phyloP scores from a whole-genome alignment of 371 early-diverging fungal species.

The Rhizomucor pusillus region DNA sequence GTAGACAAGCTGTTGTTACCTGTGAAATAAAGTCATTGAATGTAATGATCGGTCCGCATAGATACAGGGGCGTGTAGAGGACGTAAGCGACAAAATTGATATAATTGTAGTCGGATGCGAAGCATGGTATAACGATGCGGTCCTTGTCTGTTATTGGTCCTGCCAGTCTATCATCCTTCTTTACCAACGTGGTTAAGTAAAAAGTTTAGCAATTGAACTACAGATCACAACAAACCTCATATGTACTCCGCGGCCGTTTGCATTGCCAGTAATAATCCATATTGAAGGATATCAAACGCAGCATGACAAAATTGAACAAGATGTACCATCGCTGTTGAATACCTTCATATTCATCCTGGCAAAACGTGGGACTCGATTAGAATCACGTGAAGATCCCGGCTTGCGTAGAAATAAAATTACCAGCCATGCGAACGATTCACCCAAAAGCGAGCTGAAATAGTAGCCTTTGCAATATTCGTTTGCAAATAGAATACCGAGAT shows the following conservation, averaged over 20 bases:
- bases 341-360: constrained; percentile 60
- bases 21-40: constrained; percentile 90
- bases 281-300: constrained; percentile 87
- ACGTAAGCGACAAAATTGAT: constrained; percentile 76
- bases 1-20: constrained; percentile 29
- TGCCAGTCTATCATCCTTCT: constrained; percentile 46
- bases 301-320: constrained; percentile 86
- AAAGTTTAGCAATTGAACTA: neutral
- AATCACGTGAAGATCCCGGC: neutral
- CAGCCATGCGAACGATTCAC: constrained; percentile 63
- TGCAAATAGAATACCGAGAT: constrained; percentile 69
- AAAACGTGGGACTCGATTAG: neutral
- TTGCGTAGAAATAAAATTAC: constrained; percentile 28
- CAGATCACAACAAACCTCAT: constrained; percentile 7
- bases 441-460: constrained; percentile 53
- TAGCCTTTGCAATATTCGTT: constrained; percentile 77
- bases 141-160: constrained; percentile 53
- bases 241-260: constrained; percentile 16
- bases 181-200: neutral
- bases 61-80: constrained; percentile 86
- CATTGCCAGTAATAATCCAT: constrained; percentile 90
- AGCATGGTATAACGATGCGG: constrained; percentile 55
- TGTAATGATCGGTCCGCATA: constrained; percentile 95
- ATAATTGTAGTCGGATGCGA: constrained; percentile 68
- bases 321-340: constrained; percentile 82